Evolutionary conservation across 2,329 filamentous ascomycete species (phyloP), one percentile per base, ranked within the genome.

Genomic region (Simplicillium aogashimaense): DNA sequence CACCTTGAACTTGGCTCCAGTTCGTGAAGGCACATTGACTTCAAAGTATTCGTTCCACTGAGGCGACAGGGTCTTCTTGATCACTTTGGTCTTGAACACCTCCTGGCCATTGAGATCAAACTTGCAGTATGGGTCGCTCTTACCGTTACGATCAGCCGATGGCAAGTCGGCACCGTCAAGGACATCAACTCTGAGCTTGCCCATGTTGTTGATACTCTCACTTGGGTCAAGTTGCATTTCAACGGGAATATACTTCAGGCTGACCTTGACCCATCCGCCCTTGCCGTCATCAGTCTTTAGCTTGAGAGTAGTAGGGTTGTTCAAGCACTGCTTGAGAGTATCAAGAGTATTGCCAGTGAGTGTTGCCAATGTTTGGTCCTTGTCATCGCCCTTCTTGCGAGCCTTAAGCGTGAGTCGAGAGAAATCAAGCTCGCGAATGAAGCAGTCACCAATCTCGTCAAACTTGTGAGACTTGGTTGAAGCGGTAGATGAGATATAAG

Each of bases 141-240:
- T 97, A 50, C 92, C 92, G 56, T 98, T 98, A 29, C 88, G 81
- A 55, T 98, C 92, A 20, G 90, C 90, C 2, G 92, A 81, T 7
- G 92, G 92, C n/a, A 98, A 75, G 44, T 95, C 82, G 8, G 76
- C 67, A 14, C 82, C 92, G 59, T 95, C 88, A 30, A 97, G 67
- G 14, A 98, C 75, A 53, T 97, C 88, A n/a, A 98, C 86, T 15
- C 89, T 85, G 16, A 98, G 79, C 43, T 81, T 89, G 44, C 92
- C 92, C 78, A 95, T 94, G 64, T 98, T 98, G 76, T 95, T 97
- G 71, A 98, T 95, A 55, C 88, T 95, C 64, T 98, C 92, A 53
- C 81, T 87, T 0, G 92, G 85, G 54, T 98, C 88, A 37, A 98
- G 82, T 42, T 80, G 70, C 92, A 98, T 98, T 66, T 86, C 80